A percentile compares a stretch with the other conserved stretches of the same genome.
Conservation (phyloP, 345 rosid genomes). For the Aethionema arabicum region DNA sequence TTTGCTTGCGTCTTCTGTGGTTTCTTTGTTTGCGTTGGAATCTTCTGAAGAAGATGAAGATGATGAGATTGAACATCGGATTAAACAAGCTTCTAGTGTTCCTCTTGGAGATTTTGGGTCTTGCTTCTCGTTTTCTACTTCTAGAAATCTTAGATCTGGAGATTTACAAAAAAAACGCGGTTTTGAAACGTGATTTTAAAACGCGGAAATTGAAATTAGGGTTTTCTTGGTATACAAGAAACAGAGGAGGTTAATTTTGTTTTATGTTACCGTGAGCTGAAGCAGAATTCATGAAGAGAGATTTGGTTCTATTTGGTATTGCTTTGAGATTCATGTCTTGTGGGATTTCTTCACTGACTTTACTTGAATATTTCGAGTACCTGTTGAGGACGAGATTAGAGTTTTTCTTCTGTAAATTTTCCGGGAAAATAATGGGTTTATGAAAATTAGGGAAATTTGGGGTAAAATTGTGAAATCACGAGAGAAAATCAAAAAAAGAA, state of each 20-base stretch:
- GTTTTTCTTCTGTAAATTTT: background rate
- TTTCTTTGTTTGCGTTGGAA: slow-evolving; percentile 24
- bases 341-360: slow-evolving; percentile 29
- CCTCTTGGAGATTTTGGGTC: slow-evolving; percentile 62
- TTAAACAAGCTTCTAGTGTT: slow-evolving; percentile 61
- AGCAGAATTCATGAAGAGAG: slow-evolving; percentile 43
- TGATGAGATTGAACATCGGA: slow-evolving; percentile 25
- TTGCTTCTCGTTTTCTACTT: slow-evolving; percentile 44
- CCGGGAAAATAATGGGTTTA: background rate
- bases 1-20: slow-evolving; percentile 29
- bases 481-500: background rate
- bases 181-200: background rate
- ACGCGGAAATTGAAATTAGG: slow-evolving; percentile 5
- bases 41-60: slow-evolving; percentile 22
- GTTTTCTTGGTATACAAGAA: slow-evolving; percentile 29
- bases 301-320: slow-evolving; percentile 37
- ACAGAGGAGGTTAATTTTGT: background rate
- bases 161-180: background rate
- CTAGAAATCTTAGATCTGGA: slow-evolving; percentile 53
- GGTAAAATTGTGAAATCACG: background rate
- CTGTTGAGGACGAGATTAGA: slow-evolving; percentile 35
- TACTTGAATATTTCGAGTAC: slow-evolving; percentile 38
- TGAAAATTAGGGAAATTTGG: background rate
- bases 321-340: slow-evolving; percentile 26
- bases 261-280: slow-evolving; percentile 56